Conservation (phyloP, 495 filamentous ascomycete genomes). For the Annulohypoxylon maeteangense region DNA sequence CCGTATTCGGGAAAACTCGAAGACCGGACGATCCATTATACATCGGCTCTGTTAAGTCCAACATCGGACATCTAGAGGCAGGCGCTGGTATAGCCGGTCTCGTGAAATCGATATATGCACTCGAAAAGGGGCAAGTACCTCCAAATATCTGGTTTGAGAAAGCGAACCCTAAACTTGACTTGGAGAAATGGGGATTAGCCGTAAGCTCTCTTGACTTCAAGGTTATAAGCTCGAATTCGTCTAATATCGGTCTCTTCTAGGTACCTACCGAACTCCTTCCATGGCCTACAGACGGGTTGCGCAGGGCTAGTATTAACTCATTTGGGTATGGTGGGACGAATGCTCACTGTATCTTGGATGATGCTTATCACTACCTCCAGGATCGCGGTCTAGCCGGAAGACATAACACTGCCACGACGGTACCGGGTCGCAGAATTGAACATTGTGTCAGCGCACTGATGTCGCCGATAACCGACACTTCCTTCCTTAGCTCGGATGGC, state of each 20-base stretch:
- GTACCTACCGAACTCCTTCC: slow-evolving; percentile 43
- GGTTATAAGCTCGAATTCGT: not conserved
- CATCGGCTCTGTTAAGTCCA: slow-evolving; percentile 59
- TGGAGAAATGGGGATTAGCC: slow-evolving; percentile 52
- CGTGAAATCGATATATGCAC: slow-evolving; percentile 60
- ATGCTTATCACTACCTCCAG: slow-evolving; percentile 41
- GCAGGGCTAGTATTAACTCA: slow-evolving; percentile 50
- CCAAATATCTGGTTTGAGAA: slow-evolving; percentile 57
- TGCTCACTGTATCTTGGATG: slow-evolving; percentile 49
- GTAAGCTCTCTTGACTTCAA: not conserved
- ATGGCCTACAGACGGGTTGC: slow-evolving; percentile 46
- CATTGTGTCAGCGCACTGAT: not conserved
- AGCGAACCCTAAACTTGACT: slow-evolving; percentile 55
- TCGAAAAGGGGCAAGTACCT: slow-evolving; percentile 59
- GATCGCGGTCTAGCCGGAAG: slow-evolving; percentile 31
- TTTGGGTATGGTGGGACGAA: slow-evolving; percentile 58
- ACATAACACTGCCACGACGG: slow-evolving; percentile 35
- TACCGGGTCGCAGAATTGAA: slow-evolving; percentile 25
- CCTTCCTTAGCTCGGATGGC: slow-evolving; percentile 29
- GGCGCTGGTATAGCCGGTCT: slow-evolving; percentile 62
- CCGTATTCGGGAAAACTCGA: slow-evolving; percentile 59
- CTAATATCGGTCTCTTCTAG: slow-evolving; percentile 4
- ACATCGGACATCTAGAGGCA: slow-evolving; percentile 58
- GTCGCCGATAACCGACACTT: slow-evolving; percentile 24
- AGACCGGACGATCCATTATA: slow-evolving; percentile 50